Evolutionary conservation across 1,284 basidiomycete genomes (phyloP).

Genomic region (Phylloporus sp.): DNA sequence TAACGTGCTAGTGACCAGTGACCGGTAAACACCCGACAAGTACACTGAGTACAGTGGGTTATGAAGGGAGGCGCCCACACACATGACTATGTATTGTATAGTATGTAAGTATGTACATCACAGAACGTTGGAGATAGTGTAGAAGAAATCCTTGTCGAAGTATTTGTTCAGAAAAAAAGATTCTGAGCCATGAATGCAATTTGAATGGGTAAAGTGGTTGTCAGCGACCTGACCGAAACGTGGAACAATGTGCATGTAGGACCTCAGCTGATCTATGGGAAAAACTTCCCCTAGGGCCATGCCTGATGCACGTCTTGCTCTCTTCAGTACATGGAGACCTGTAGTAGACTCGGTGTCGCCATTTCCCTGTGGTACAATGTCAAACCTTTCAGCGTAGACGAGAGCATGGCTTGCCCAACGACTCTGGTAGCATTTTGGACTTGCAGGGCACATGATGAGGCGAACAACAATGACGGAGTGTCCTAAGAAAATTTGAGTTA

Average conservation of each 20-base stretch:
- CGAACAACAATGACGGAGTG: neutral
- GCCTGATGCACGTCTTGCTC: neutral
- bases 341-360: neutral
- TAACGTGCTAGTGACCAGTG: too few relatives aligned
- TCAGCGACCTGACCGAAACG: neutral
- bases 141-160: neutral
- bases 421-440: too few relatives aligned
- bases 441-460: neutral
- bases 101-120: too few relatives aligned
- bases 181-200: neutral
- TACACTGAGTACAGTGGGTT: too few relatives aligned
- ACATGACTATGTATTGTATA: too few relatives aligned
- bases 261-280: neutral
- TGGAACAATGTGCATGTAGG: neutral
- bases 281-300: neutral
- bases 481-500: neutral
- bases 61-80: too few relatives aligned
- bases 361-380: too few relatives aligned
- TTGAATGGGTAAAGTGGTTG: neutral
- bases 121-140: too few relatives aligned
- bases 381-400: neutral
- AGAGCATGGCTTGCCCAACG: neutral
- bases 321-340: neutral
- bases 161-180: neutral
- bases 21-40: too few relatives aligned